Conservation (phyloP, 352 stramenopile genomes). For the Phytophthora sp. region DNA sequence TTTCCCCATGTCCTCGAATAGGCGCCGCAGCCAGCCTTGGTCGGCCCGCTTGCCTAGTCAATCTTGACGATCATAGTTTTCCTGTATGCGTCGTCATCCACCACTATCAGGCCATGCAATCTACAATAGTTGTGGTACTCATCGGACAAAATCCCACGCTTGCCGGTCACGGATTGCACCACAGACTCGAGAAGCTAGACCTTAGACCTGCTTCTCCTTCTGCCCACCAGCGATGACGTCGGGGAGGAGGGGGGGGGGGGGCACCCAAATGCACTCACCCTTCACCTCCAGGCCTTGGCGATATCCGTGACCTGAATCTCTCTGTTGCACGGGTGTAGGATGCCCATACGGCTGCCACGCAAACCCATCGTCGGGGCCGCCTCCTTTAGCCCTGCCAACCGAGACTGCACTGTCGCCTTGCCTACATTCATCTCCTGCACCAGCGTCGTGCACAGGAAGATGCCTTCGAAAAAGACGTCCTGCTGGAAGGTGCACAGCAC, state of each 20-base stretch:
- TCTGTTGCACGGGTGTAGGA: constrained; percentile 36
- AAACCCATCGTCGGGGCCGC: constrained; percentile 40
- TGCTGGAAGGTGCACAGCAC: constrained; percentile 33
- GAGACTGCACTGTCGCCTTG: constrained; percentile 29
- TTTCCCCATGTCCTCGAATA: too few relatives aligned
- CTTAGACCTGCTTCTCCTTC: constrained; percentile 34
- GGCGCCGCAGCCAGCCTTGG: too few relatives aligned
- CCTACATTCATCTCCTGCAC: constrained; percentile 25
- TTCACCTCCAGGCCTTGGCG: constrained; percentile 26
- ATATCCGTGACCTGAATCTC: constrained; percentile 38
- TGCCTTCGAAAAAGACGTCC: constrained; percentile 30
- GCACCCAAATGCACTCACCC: constrained; percentile 28
- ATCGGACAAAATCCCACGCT: too few relatives aligned
- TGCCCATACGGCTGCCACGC: constrained; percentile 30
- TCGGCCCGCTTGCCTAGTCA: too few relatives aligned
- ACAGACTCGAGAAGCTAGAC: too few relatives aligned
- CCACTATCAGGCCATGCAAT: too few relatives aligned
- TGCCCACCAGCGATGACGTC: constrained; percentile 32
- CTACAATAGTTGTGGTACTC: too few relatives aligned
- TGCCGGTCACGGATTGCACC: constrained; percentile 30
- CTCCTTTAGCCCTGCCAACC: constrained; percentile 30
- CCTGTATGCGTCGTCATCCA: too few relatives aligned
- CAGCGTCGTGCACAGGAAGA: constrained; percentile 35
- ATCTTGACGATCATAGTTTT: too few relatives aligned
- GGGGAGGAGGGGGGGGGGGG: constrained; percentile 29